Base-by-base conservation (phyloP, 1,284 basidiomycete species). In the Ustilago bromivora region DNA sequence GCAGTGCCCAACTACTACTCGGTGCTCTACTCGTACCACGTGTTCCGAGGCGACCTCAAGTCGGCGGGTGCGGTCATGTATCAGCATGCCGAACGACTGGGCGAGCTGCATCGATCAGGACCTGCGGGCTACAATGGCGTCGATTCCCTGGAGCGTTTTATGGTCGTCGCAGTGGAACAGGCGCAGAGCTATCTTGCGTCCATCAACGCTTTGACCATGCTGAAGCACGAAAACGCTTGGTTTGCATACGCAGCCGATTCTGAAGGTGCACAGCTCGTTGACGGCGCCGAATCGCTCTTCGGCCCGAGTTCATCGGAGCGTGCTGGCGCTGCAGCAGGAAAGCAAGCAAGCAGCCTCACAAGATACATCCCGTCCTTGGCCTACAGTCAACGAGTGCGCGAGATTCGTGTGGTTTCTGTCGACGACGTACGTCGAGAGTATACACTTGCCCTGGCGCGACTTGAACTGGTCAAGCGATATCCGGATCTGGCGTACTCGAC, bases 381-480 rank as follows among this genome's bases (percentile, higher is more conserved):
- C 15, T 17, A 85, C 88, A 53, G 91, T 90, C 62, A 91, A 88
- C 79, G 88, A 34, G 79, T 85, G 17, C 90, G 71, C 10, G 79
- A 93, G 61, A 89, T 91, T 34, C 93, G 95, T 83, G 90, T 97
- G 56, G 89, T 98, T 52, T 91, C 92, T 66, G 88, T 98, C 28
- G 88, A 88, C 19, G 94, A 97, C 86, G 92, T 99, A 76, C 91
- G 93, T 73, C 90, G 92, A 79, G 95, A 97, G 82, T 94, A 94
- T 86, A 89, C 92, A 10, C 87, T 96, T 28, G 89, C 96, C 51
- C 89, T 92, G 57, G 91, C 94, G 17, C 92, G 92, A 69, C 88
- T 98, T 53, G 91, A 93, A 80, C 89, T 98, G 58, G 89, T 93
- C 62, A 89, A 88, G 55, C 88, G 89, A 57, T 90, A 92, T 75